phyloP scores from a whole-genome alignment of 176 grass and related monocot species.

The bread wheat (Triticum aestivum) region IWGSC_CS_RefSeq_v2.1 NC_057797.1:699349030-699349529 shows the following conservation, averaged over 20 bases:
- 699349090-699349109: background rate
- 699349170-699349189: conserved; percentile 43
- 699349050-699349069: conserved; percentile 23
- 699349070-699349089: background rate
- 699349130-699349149: background rate
- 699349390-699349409: background rate
- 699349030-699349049: conserved; percentile 21
- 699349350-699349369: conserved; percentile 6
- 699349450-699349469: background rate
- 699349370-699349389: background rate
- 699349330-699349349: conserved; percentile 36
- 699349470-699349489: background rate
- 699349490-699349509: background rate
- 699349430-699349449: background rate
- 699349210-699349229: conserved; percentile 24
- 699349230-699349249: conserved; percentile 19
- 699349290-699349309: conserved; percentile 35
- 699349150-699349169: background rate
- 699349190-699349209: conserved; percentile 34
- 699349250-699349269: background rate
- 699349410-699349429: background rate
- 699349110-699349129: background rate
- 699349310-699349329: conserved; percentile 11
- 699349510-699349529: background rate
- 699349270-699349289: conserved; percentile 21